phyloP scores from a whole-genome alignment of 2,329 filamentous ascomycete genomes.

The Ophiostoma himal-ulmi region DNA sequence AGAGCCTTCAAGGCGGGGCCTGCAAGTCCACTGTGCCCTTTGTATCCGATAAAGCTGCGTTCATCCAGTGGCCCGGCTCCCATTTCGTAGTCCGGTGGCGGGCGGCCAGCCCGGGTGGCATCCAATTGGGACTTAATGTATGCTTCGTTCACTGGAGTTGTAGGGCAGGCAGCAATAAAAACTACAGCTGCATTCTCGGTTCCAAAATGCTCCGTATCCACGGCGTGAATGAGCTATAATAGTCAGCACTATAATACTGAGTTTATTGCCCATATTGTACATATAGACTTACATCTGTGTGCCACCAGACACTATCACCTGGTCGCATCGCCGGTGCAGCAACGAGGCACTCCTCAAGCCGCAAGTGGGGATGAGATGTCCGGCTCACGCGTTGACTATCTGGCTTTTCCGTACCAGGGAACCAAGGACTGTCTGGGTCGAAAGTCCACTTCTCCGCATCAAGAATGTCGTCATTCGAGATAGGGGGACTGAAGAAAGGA shows the following conservation, averaged over 20 bases:
- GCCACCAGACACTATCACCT: neutral
- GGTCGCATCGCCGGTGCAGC: neutral
- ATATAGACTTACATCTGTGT: neutral
- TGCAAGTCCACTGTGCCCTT: neutral
- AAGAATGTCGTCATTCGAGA: too few species aligned
- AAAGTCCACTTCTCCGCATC: too few species aligned
- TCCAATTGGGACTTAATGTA: neutral
- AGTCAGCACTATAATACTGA: neutral
- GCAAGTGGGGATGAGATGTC: too few species aligned
- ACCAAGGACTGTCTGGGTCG: too few species aligned
- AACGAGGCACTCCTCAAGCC: neutral
- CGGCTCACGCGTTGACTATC: too few species aligned
- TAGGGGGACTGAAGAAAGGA: neutral
- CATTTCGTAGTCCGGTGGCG: neutral
- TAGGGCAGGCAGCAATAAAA: neutral
- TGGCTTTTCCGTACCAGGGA: too few species aligned
- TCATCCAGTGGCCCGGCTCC: neutral
- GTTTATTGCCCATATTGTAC: neutral
- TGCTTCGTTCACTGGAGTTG: neutral
- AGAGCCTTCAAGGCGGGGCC: neutral
- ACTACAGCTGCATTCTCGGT: neutral
- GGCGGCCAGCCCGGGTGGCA: neutral
- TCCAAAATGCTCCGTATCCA: neutral
- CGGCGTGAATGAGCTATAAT: neutral
- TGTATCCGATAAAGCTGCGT: neutral